These are phyloP conservation scores for Lumnitzera racemosa DNA, from an alignment of 345 rosid species.

Conservation along the genomic window DNA sequence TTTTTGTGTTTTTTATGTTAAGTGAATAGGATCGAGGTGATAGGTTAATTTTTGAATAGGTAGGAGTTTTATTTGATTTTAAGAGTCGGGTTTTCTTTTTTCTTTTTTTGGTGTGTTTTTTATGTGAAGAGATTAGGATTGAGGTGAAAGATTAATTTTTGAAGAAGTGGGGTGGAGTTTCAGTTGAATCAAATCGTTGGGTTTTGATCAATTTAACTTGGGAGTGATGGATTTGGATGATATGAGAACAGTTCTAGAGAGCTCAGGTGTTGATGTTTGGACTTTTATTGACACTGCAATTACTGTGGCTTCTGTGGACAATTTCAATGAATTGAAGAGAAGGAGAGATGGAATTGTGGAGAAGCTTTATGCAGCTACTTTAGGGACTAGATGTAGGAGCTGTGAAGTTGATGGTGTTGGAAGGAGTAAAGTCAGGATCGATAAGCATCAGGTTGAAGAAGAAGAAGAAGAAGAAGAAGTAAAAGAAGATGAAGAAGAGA, in stretches of 20 bases:
- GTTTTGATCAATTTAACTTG: neutral
- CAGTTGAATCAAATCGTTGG: neutral
- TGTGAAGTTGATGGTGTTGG: slow-evolving; percentile 32
- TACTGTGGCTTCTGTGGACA: slow-evolving; percentile 65
- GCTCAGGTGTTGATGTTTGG: slow-evolving; percentile 89
- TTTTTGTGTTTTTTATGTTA: too few relatives aligned
- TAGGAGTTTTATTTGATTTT: too few relatives aligned
- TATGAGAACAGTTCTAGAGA: slow-evolving; percentile 65
- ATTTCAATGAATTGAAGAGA: slow-evolving; percentile 51
- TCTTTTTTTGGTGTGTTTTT: too few relatives aligned
- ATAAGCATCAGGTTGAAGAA: neutral
- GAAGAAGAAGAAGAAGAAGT: slow-evolving; percentile 25
- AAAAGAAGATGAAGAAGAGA: neutral
- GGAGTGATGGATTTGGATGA: slow-evolving; percentile 72
- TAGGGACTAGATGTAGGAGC: slow-evolving; percentile 47
- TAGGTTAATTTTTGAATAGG: too few relatives aligned
- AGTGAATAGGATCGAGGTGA: too few relatives aligned
- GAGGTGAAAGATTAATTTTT: neutral
- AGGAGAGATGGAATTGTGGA: slow-evolving; percentile 81
- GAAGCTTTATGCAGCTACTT: slow-evolving; percentile 58
- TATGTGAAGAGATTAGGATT: too few relatives aligned
- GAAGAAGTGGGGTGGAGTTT: neutral
- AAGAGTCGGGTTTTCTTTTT: too few relatives aligned
- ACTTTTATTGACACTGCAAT: slow-evolving; percentile 83
- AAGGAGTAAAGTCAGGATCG: slow-evolving; percentile 11